Conservation (phyloP, 164 flowering plant genomes). For the Kalanchoe fedtschenkoi region DNA sequence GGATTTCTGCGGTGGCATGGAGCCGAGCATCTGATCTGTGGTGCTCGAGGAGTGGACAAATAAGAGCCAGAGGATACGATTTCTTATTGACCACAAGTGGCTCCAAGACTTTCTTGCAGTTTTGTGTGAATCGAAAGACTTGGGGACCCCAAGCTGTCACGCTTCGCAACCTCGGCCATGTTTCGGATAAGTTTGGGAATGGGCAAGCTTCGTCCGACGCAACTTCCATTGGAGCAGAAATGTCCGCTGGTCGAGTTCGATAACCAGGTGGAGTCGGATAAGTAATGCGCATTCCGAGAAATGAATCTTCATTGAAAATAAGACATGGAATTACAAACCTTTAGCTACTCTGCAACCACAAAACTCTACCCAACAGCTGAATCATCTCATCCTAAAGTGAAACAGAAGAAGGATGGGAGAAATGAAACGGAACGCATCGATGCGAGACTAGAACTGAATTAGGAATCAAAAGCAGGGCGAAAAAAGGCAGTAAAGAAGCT, state of each 20-base stretch:
- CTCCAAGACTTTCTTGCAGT: background rate
- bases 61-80: background rate
- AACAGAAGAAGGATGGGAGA: background rate
- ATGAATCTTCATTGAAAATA: too few relatives aligned
- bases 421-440: background rate
- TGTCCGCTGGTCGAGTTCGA: too few relatives aligned
- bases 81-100: background rate
- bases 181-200: background rate
- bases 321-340: background rate
- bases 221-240: background rate
- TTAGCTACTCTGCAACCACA: background rate
- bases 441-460: background rate
- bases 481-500: too few relatives aligned
- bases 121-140: background rate
- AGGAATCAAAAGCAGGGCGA: background rate
- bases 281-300: too few relatives aligned
- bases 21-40: too few relatives aligned
- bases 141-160: background rate
- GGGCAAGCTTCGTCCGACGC: background rate
- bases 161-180: background rate
- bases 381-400: background rate
- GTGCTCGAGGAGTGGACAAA: background rate
- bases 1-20: too few relatives aligned
- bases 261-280: too few relatives aligned
- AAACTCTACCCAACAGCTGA: background rate